Conservation (phyloP, 2,329 filamentous ascomycete species). For the Aschersonia sp. region DNA sequence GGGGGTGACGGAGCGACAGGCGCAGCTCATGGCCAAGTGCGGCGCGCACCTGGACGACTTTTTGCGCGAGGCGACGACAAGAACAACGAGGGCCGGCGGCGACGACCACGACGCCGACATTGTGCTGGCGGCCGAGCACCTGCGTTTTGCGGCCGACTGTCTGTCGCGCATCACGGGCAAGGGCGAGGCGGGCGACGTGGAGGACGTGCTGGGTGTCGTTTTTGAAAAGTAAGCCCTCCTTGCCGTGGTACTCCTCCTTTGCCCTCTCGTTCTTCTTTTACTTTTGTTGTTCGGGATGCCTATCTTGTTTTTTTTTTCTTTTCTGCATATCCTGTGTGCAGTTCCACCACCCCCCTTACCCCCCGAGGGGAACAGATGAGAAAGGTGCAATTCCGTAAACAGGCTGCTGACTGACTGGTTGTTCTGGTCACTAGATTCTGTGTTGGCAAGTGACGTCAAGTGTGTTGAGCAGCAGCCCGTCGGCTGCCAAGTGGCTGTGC, state of each 20-base stretch:
- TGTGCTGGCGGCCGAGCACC: conserved; percentile 77
- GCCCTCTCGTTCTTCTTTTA: no score
- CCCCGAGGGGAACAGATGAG: no score
- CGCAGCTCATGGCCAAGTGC: conserved; percentile 64
- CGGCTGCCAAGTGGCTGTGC: background rate
- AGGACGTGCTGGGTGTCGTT: conserved; percentile 89
- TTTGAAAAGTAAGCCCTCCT: conserved; percentile 75
- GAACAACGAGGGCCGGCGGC: conserved; percentile 12
- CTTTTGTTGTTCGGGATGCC: no score
- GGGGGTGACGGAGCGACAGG: conserved; percentile 81
- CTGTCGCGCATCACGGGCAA: conserved; percentile 80
- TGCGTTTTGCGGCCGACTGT: conserved; percentile 65
- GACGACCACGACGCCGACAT: conserved; percentile 51
- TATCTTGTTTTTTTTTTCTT: no score
- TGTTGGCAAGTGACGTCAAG: conserved; percentile 24
- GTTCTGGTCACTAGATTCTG: conserved; percentile 25
- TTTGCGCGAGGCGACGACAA: conserved; percentile 36
- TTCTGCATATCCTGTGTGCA: no score
- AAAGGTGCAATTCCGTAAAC: no score
- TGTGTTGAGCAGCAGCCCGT: background rate
- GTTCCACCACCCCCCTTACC: no score
- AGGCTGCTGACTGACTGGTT: no score
- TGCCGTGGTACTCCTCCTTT: background rate
- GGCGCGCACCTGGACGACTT: conserved; percentile 60
- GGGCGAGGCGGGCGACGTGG: conserved; percentile 76